phyloP scores from a whole-genome alignment of 2,329 filamentous ascomycete genomes.

The Dactylonectria macrodidyma region DNA sequence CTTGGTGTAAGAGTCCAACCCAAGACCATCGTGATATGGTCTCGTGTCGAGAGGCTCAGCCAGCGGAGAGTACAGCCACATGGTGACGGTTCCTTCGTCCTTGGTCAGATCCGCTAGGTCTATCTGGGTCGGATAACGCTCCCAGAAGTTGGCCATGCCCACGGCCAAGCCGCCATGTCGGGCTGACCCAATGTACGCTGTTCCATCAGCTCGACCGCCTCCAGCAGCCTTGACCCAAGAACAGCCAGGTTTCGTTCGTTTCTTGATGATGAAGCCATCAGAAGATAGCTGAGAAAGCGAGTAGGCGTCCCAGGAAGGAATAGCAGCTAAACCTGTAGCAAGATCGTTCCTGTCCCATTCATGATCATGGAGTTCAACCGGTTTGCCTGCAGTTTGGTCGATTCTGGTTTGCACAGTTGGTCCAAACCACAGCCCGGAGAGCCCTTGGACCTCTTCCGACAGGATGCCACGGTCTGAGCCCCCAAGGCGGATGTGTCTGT shows the following conservation, averaged over 20 bases:
- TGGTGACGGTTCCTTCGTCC: constrained; percentile 65
- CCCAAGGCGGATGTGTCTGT: constrained; percentile 71
- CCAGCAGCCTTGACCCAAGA: constrained; percentile 72
- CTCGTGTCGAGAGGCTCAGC: constrained; percentile 69
- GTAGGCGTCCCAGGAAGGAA: constrained; percentile 72
- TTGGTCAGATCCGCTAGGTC: constrained; percentile 66
- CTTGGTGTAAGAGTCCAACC: constrained; percentile 67
- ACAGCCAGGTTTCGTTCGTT: constrained; percentile 69
- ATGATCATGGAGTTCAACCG: constrained; percentile 42
- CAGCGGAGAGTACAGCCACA: constrained; percentile 73
- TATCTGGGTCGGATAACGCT: constrained; percentile 71
- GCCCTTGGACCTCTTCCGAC: constrained; percentile 70
- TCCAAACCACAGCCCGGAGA: constrained; percentile 70
- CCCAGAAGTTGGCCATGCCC: constrained; percentile 73
- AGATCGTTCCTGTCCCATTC: constrained; percentile 45
- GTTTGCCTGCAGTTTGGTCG: constrained; percentile 64
- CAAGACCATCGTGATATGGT: constrained; percentile 71
- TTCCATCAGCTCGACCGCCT: constrained; percentile 67
- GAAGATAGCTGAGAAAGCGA: constrained; percentile 69
- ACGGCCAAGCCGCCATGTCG: constrained; percentile 70
- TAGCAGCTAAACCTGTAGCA: constrained; percentile 61
- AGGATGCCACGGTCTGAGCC: constrained; percentile 69
- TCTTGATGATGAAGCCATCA: constrained; percentile 72
- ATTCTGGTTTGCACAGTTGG: constrained; percentile 65
- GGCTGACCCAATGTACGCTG: constrained; percentile 71